Percentiles rank a stretch among this genome's conserved stretches.
These are phyloP conservation scores for Pseudohyphozyma bogoriensis DNA, from an alignment of 768 basidiomycete species.

Conservation along the genomic window DNA sequence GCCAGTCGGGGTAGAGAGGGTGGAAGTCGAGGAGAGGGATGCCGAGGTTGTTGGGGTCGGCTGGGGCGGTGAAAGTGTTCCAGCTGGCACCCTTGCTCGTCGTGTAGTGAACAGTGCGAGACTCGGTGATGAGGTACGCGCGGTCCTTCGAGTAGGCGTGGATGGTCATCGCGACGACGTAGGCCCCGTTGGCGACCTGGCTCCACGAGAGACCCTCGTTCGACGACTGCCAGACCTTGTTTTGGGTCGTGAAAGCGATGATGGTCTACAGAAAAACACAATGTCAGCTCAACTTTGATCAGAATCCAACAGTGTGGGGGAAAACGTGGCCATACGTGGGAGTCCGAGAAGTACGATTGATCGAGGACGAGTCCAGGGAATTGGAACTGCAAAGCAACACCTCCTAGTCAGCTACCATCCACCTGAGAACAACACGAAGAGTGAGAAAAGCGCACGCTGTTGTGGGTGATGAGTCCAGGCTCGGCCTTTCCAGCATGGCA, in stretches of 20 bases:
- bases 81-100: constrained; percentile 70
- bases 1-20: constrained; percentile 58
- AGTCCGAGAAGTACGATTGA: constrained; percentile 71
- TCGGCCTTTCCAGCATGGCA: constrained; percentile 51
- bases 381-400: constrained; percentile 45
- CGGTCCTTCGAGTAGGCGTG: constrained; percentile 69
- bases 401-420: background rate
- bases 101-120: constrained; percentile 59
- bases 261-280: constrained; percentile 54
- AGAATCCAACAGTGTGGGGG: background rate
- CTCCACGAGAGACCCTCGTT: constrained; percentile 93
- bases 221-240: constrained; percentile 80
- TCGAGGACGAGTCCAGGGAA: constrained; percentile 60
- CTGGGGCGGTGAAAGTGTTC: constrained; percentile 52
- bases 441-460: constrained; percentile 48
- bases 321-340: constrained; percentile 45
- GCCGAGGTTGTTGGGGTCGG: constrained; percentile 67
- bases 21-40: constrained; percentile 77
- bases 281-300: background rate
- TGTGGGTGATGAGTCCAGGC: constrained; percentile 70
- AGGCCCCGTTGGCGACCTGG: constrained; percentile 49
- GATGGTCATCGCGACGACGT: constrained; percentile 75
- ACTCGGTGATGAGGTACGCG: constrained; percentile 77
- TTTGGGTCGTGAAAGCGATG: constrained; percentile 65
- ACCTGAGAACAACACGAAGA: background rate